Evolutionary conservation across 306 rosid genomes (phyloP).

Genomic region (Cicer arietinum): DNA sequence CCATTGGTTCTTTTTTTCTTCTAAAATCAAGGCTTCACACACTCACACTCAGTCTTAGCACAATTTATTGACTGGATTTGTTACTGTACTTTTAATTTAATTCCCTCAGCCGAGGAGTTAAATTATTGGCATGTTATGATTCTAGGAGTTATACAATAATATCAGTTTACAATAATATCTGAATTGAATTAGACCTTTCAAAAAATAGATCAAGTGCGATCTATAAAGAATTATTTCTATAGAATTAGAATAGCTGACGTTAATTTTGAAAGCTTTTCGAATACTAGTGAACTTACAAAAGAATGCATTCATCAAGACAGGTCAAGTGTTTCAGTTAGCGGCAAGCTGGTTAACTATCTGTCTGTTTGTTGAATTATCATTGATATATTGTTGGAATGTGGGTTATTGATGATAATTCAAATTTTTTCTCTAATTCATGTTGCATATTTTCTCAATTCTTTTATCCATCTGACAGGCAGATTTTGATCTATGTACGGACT

Average conservation of each 20-base stretch:
- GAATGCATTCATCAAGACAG: slow-evolving; percentile 34
- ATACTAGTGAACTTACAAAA: slow-evolving; percentile 30
- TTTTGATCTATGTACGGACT: slow-evolving; percentile 86
- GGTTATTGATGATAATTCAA: slow-evolving; percentile 18
- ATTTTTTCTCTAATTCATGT: slow-evolving; percentile 21
- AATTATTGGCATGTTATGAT: slow-evolving; percentile 13
- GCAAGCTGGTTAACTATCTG: slow-evolving; percentile 27
- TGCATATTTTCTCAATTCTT: slow-evolving; percentile 47
- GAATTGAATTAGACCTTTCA: slow-evolving; percentile 30
- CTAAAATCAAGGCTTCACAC: slow-evolving; percentile 12
- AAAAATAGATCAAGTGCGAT: slow-evolving; percentile 15
- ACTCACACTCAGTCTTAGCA: neutral
- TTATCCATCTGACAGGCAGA: slow-evolving; percentile 82
- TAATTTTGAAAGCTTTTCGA: slow-evolving; percentile 23
- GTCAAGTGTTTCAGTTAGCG: slow-evolving; percentile 20
- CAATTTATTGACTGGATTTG: slow-evolving; percentile 7
- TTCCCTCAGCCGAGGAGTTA: slow-evolving; percentile 32
- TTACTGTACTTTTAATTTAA: neutral
- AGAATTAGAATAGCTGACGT: slow-evolving; percentile 25
- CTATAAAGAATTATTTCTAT: slow-evolving; percentile 39
- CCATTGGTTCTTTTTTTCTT: neutral
- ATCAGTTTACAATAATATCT: slow-evolving; percentile 5
- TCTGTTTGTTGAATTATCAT: slow-evolving; percentile 15
- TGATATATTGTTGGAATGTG: slow-evolving; percentile 12
- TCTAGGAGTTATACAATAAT: neutral